Conservation (phyloP, 1,284 basidiomycete species). For the Trichosporon coremiiforme region DNA sequence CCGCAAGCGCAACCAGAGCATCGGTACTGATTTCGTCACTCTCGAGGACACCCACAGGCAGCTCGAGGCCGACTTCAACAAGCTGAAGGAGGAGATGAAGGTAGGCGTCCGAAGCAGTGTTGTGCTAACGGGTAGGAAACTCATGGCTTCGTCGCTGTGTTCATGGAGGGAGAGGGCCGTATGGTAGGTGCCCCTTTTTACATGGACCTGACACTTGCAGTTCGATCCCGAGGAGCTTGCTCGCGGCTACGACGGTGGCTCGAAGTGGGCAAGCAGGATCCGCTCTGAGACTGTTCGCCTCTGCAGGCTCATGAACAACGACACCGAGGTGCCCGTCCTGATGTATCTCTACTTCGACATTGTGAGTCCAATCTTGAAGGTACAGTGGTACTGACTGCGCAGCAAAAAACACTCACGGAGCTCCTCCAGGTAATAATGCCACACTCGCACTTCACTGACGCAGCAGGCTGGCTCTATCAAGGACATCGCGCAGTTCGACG, state of each 20-base stretch:
- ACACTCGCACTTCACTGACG: neutral
- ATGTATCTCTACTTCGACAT: conserved; percentile 37
- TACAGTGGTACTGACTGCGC: neutral
- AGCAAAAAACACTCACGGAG: conserved; percentile 15
- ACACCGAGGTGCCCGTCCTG: conserved; percentile 17
- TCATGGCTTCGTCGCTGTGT: conserved; percentile 30
- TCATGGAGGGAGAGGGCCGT: conserved; percentile 38
- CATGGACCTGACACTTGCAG: conserved; percentile 23
- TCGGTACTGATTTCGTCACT: neutral
- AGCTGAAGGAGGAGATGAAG: conserved; percentile 52
- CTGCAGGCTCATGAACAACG: neutral
- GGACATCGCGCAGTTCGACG: conserved; percentile 28
- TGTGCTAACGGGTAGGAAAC: neutral
- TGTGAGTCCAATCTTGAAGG: conserved; percentile 27
- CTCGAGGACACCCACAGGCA: conserved; percentile 40
- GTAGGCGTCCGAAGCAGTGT: conserved; percentile 26
- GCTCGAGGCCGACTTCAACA: conserved; percentile 53
- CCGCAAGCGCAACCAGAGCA: conserved; percentile 10
- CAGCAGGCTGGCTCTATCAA: conserved; percentile 18
- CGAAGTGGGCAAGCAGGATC: conserved; percentile 7
- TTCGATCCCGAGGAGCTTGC: conserved; percentile 32
- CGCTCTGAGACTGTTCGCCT: conserved; percentile 20
- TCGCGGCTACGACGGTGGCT: conserved; percentile 28
- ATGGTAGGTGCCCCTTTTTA: conserved; percentile 30
- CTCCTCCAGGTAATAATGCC: conserved; percentile 7